Evolutionary conservation across 164 flowering plant species (phyloP).

Genomic region (Pachysandra terminalis): DNA sequence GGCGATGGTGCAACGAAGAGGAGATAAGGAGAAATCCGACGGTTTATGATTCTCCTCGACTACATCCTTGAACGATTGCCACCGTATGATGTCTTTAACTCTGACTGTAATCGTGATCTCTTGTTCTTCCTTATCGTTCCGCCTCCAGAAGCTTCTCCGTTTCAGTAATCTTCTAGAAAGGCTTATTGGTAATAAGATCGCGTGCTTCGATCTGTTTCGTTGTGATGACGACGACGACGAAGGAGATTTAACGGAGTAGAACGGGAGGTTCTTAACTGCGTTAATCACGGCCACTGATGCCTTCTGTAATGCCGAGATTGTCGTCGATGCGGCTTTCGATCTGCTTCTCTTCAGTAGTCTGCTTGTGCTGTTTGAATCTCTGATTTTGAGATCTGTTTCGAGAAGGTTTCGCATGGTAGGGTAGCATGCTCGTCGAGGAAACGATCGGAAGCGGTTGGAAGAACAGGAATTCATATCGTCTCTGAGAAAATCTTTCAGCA

Average conservation of each 20-base stretch:
- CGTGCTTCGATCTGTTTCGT: slow-evolving; percentile 6
- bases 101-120: slow-evolving; percentile 14
- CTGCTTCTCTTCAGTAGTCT: slow-evolving; percentile 18
- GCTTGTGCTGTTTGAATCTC: slow-evolving; percentile 4
- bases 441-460: slow-evolving; percentile 59
- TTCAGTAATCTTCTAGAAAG: slow-evolving; percentile 36
- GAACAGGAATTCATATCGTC: slow-evolving; percentile 72
- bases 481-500: slow-evolving; percentile 62
- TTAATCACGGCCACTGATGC: slow-evolving; percentile 50
- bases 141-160: slow-evolving; percentile 47
- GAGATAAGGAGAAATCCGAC: slow-evolving; percentile 20
- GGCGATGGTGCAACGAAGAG: not conserved
- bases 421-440: slow-evolving; percentile 48
- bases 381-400: slow-evolving; percentile 38
- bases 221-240: slow-evolving; percentile 9
- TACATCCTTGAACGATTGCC: slow-evolving; percentile 44
- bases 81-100: slow-evolving; percentile 40
- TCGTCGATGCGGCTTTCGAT: slow-evolving; percentile 23
- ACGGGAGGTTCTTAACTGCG: slow-evolving; percentile 49
- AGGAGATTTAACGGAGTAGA: slow-evolving; percentile 21
- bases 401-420: slow-evolving; percentile 46
- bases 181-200: slow-evolving; percentile 34
- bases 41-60: slow-evolving; percentile 28
- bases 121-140: slow-evolving; percentile 1
- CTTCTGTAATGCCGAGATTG: slow-evolving; percentile 45